Base-by-base conservation (phyloP, 768 basidiomycete genomes). In the Trichaptum fuscoviolaceum region DNA sequence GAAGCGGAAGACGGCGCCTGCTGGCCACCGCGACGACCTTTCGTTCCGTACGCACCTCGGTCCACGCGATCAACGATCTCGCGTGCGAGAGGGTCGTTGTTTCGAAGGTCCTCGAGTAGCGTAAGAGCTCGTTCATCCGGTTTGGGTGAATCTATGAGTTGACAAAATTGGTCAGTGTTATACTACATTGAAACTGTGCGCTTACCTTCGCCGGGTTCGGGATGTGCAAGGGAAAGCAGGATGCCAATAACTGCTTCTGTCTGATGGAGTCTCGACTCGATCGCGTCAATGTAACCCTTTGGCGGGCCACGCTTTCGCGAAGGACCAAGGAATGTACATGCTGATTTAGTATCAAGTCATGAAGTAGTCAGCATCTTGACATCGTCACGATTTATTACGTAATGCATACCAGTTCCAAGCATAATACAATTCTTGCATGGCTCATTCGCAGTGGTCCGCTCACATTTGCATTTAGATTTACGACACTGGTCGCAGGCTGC, bases 231-330 rank as follows among this genome's bases (percentile, higher is more conserved):
- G 36, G 87, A 82, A 52, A 95, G 80, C 64, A 96, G 79, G 66
- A 94, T 90, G 64, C 93, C 95, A 30, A 96, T 81, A 57, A 96
- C 81, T 0, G 94, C 94, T 75, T 96, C 94, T 20, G 93, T 92
- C 73, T 96, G 92, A 70, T 96, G 95, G 6, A 96, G 79, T 17
- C 93, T 86, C 17, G 91, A 91, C 77, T 96, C 94, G 71, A 96
- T 94, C 30, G 93, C 93, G 72, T 96, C 93, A 73, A 96, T 95
- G 80, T 96, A 96, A 0, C 94, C 94, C 73, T 93, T 93, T n/a
- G 92, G 91, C 2, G 91, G 91, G 1, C 93, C 93, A 69, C 93
- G 89, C 74, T 91, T 91, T 70, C 89, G 85, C 15, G 90, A 91
- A 8, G 90, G 90, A 1, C 89, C 89, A 57, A 92, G 81, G 76